These are phyloP conservation scores for Curvularia verruculosa DNA, from an alignment of 2,329 filamentous ascomycete species.

Conservation along the genomic window DNA sequence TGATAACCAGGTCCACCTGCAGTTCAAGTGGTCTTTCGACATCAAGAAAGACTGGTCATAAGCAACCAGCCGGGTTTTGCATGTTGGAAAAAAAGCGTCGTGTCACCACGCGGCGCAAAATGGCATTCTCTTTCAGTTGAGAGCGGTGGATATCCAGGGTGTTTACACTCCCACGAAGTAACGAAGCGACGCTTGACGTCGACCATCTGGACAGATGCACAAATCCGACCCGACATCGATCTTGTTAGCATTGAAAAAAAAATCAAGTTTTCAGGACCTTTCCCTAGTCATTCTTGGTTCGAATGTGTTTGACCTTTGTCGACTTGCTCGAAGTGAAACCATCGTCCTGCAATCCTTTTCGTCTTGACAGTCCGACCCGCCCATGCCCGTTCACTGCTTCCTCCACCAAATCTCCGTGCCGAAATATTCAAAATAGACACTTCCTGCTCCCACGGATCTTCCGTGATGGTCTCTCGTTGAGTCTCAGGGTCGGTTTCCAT, in stretches of 20 bases:
- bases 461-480: conserved; percentile 4
- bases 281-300: conserved; percentile 16
- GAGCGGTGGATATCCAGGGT: conserved; percentile 26
- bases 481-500: conserved; percentile 28
- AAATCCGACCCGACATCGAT: conserved; percentile 14
- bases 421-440: conserved; percentile 57
- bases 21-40: conserved; percentile 96
- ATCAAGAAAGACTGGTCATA: conserved; percentile 93
- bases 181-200: conserved; percentile 36
- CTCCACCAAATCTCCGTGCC: conserved; percentile 48
- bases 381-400: conserved; percentile 49
- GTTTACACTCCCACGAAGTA: conserved; percentile 23
- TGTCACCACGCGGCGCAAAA: conserved; percentile 17
- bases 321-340: conserved; percentile 48
- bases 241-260: conserved; percentile 12
- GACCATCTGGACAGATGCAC: conserved; percentile 21
- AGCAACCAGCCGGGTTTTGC: conserved; percentile 6
- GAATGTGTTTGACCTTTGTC: conserved; percentile 8
- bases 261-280: conserved; percentile 14
- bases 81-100: conserved; percentile 4
- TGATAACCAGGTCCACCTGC: conserved; percentile 85
- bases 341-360: conserved; percentile 52
- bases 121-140: conserved; percentile 14
- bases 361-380: conserved; percentile 56
- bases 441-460: conserved; percentile 54